Percentiles rank a stretch among this genome's conserved stretches.
phyloP scores from a whole-genome alignment of 495 filamentous ascomycete genomes.

The Staphylotrichum longicolle region DNA sequence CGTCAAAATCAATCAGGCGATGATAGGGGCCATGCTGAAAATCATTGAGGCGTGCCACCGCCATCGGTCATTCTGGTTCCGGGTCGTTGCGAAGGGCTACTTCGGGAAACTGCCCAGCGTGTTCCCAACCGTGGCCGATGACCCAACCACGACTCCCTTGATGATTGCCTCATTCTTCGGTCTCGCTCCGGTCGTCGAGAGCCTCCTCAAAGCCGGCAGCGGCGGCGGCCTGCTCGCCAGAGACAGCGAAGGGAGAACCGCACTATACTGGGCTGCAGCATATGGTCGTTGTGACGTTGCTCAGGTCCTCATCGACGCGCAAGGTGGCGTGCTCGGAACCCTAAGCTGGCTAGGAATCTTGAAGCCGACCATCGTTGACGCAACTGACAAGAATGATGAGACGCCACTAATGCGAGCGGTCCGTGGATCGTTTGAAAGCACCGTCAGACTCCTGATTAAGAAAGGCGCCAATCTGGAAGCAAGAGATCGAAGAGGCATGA shows the following conservation, averaged over 20 bases:
- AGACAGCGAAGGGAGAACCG: background rate
- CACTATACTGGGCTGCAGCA: slow-evolving; percentile 5
- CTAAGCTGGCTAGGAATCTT: background rate
- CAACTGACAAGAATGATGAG: background rate
- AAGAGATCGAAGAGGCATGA: background rate
- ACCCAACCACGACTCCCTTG: background rate
- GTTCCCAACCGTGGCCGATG: too few species aligned
- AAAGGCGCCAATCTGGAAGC: background rate
- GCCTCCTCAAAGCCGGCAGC: background rate
- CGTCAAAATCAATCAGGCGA: background rate
- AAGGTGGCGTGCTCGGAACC: background rate
- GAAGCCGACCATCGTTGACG: background rate
- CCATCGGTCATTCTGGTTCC: slow-evolving; percentile 1
- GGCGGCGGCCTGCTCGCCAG: background rate
- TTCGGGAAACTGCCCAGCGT: too few species aligned
- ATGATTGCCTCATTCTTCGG: slow-evolving; percentile 6
- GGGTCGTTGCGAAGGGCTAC: too few species aligned
- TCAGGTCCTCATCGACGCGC: background rate
- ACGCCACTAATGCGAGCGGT: background rate
- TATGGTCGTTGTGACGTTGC: background rate
- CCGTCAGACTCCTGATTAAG: background rate
- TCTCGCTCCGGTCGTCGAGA: background rate
- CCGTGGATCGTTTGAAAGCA: background rate
- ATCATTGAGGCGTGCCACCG: background rate
- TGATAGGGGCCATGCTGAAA: background rate